These are phyloP conservation scores for Limtongia smithiae DNA, from an alignment of 805 yeast species.

Conservation along the genomic window DNA sequence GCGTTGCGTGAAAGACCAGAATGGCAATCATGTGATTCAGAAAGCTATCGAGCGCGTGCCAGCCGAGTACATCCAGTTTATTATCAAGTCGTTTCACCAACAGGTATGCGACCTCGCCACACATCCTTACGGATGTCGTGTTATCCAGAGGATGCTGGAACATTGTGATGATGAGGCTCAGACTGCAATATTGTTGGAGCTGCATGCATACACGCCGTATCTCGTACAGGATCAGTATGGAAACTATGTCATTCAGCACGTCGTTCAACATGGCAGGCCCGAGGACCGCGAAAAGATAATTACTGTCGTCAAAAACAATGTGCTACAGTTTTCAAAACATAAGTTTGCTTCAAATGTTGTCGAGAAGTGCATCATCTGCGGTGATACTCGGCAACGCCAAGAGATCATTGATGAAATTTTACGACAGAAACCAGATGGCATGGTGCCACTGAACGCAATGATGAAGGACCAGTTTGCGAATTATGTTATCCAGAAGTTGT, in stretches of 20 bases:
- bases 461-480: constrained; percentile 98
- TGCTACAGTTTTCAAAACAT: constrained; percentile 85
- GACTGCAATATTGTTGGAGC: constrained; percentile 60
- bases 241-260: constrained; percentile 94
- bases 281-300: constrained; percentile 61
- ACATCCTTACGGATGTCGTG: constrained; percentile 97
- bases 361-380: constrained; percentile 82
- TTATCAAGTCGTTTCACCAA: constrained; percentile 58
- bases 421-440: constrained; percentile 38
- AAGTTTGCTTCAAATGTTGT: constrained; percentile 97
- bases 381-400: constrained; percentile 59
- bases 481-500: constrained; percentile 91
- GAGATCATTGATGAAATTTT: constrained; percentile 60
- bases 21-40: constrained; percentile 97
- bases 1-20: constrained; percentile 84
- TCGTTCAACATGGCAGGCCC: constrained; percentile 69
- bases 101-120: constrained; percentile 82
- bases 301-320: constrained; percentile 62
- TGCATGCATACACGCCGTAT: constrained; percentile 66
- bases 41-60: constrained; percentile 88
- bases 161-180: constrained; percentile 66
- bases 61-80: constrained; percentile 61
- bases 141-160: constrained; percentile 87
- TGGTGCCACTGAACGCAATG: constrained; percentile 63
- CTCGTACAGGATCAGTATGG: constrained; percentile 96